Conservation (phyloP, 2,329 filamentous ascomycete genomes). For the Alternaria brassicicola region DNA sequence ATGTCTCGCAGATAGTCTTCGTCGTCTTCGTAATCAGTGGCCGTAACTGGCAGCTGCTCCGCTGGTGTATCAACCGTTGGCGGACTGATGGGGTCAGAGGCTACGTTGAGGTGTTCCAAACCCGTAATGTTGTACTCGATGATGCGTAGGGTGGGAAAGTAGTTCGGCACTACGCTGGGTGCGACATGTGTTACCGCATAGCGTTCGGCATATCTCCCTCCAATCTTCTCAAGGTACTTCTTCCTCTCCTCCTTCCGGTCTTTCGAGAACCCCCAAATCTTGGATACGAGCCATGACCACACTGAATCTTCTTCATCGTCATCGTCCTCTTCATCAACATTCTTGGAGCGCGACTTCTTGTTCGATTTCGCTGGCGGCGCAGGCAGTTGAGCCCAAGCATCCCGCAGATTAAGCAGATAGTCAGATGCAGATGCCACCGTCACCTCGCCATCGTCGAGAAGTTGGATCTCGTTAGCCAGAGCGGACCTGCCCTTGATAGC, state of each 20-base stretch:
- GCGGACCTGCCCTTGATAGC: constrained; percentile 20
- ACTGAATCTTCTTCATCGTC: constrained; percentile 25
- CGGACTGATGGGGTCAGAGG: constrained; percentile 6
- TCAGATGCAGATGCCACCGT: constrained; percentile 71
- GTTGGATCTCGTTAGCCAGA: constrained; percentile 36
- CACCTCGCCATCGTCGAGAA: constrained; percentile 57
- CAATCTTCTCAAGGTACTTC: constrained; percentile 70
- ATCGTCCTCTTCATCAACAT: constrained; percentile 20
- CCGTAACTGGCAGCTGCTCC: constrained; percentile 13
- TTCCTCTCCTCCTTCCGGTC: constrained; percentile 53
- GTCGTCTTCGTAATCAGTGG: constrained; percentile 25
- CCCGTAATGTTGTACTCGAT: constrained; percentile 91
- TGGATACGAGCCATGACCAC: constrained; percentile 29
- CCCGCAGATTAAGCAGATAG: constrained; percentile 79
- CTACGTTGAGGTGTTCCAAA: constrained; percentile 59
- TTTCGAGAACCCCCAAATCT: constrained; percentile 18
- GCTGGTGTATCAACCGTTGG: neutral
- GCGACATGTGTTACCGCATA: constrained; percentile 82
- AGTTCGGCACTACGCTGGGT: constrained; percentile 90
- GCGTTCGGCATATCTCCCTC: constrained; percentile 81
- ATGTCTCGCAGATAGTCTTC: constrained; percentile 48
- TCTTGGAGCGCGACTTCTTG: constrained; percentile 19
- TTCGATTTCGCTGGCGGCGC: constrained; percentile 39
- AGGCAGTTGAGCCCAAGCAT: constrained; percentile 79
- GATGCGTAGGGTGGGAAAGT: constrained; percentile 88